Base-by-base conservation (phyloP, 2,329 filamentous ascomycete species). In the Hortaea werneckii region DNA sequence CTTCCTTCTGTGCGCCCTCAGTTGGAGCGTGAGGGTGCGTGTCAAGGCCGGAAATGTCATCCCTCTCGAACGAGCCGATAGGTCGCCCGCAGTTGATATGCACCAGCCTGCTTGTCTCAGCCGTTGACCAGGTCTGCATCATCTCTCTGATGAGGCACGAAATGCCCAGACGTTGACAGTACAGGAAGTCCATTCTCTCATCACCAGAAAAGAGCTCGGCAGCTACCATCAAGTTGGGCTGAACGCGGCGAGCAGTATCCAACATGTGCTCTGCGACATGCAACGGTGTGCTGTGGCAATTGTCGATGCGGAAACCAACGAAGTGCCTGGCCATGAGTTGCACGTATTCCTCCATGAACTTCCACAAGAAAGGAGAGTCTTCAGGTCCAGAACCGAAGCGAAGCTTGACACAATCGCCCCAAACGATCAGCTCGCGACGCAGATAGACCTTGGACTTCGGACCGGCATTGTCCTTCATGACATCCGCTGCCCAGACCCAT, bases 401-500 rank as follows among this genome's bases (percentile, higher is more conserved):
- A 44, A 98, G 76, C 71, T 98, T 98, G 51, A 96, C 92, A 63
- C 94, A 98, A 63, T 98, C 92, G 10, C 90, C 89, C 92, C 92
- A 98, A 29, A 95, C 85, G 55, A 98, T 96, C 50, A 98, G 87
- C 65, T 98, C 88, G 55, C 92, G 80, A 43, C 87, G 80, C n/a
- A 98, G 76, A 60, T 98, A 98, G n/a, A 90, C 88, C 46, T 83
- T 82, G 6, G 90, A 95, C 40, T 85, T 74, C 0, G 88, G 84
- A 0, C 94, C 94, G 29, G 92, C 92, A 59, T 96, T 92, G 68
- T 98, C 92, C 38, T 87, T 77, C 66, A 96, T 77, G 1, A 92
- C 90, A 67, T 96, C 94, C 5, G 90, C 90, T 48, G 87, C 90
- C 92, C 92, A 98, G 6, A 98, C 89, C 92, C 92, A 98, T 38